Conservation (phyloP, 2,329 filamentous ascomycete species). For the Fusarium incarnatum region DNA sequence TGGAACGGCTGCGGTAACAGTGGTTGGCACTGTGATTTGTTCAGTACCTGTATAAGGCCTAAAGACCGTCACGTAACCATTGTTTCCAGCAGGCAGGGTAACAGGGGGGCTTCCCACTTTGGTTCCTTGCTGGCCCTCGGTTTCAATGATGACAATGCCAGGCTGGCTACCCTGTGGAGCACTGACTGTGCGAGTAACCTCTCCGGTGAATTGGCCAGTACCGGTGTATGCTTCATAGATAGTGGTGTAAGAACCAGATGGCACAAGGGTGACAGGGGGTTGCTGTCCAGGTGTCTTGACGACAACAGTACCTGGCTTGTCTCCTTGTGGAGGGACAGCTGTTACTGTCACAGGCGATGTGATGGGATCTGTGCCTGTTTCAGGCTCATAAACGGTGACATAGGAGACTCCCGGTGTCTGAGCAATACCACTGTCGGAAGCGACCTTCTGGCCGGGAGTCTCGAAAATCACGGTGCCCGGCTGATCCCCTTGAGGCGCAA, state of each 20-base stretch:
- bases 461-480: constrained; percentile 32
- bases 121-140: no score
- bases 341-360: constrained; percentile 18
- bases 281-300: constrained; percentile 10
- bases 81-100: not conserved
- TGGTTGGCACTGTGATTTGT: constrained; percentile 25
- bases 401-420: no score
- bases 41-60: constrained; percentile 22
- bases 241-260: constrained; percentile 19
- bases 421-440: no score
- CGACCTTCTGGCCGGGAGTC: not conserved
- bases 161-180: no score
- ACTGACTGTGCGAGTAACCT: no score
- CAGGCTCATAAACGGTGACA: no score
- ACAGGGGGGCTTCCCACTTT: no score
- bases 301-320: constrained; percentile 20
- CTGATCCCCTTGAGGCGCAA: constrained; percentile 11
- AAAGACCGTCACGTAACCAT: constrained; percentile 22
- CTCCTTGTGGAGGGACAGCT: constrained; percentile 14
- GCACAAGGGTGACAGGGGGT: constrained; percentile 7
- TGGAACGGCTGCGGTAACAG: constrained; percentile 6
- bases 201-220: no score
- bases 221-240: constrained; percentile 30
- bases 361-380: no score
- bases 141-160: no score